These are phyloP conservation scores for Tremella fuciformis DNA, from an alignment of 768 basidiomycete species.

Conservation along the genomic window DNA sequence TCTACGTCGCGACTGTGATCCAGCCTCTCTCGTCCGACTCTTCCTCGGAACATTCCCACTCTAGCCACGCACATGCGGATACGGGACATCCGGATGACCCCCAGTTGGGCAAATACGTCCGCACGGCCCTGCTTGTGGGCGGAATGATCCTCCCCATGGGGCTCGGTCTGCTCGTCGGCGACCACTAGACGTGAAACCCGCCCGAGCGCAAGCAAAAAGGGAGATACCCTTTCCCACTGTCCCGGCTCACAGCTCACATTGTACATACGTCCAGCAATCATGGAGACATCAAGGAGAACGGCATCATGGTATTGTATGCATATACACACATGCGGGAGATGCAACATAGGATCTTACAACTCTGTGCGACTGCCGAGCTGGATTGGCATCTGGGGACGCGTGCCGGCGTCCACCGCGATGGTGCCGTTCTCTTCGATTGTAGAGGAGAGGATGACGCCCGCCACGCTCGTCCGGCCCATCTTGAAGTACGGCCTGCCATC, in stretches of 20 bases:
- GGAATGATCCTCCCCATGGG: conserved; percentile 73
- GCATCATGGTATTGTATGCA: no score
- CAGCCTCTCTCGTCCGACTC: conserved; percentile 60
- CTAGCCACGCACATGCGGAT: conserved; percentile 54
- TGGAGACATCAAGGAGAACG: no score
- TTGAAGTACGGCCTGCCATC: conserved; percentile 9
- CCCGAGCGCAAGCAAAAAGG: no score
- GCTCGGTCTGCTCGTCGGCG: conserved; percentile 61
- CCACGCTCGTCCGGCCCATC: conserved; percentile 22
- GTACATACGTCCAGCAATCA: no score
- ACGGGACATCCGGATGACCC: conserved; percentile 53
- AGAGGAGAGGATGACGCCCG: conserved; percentile 18
- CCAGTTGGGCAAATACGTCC: conserved; percentile 54
- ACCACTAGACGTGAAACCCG: conserved; percentile 50
- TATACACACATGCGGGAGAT: no score
- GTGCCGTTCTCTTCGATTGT: background rate
- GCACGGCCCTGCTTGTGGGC: conserved; percentile 60
- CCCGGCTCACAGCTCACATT: no score
- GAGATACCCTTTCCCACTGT: no score
- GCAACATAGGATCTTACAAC: no score
- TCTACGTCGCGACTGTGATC: conserved; percentile 90
- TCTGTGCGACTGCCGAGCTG: no score
- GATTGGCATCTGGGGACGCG: no score
- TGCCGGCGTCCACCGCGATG: background rate
- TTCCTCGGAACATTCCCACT: conserved; percentile 34